Base-by-base conservation (phyloP, 2,329 filamentous ascomycete species). In the Calonectria henricotiae region DNA sequence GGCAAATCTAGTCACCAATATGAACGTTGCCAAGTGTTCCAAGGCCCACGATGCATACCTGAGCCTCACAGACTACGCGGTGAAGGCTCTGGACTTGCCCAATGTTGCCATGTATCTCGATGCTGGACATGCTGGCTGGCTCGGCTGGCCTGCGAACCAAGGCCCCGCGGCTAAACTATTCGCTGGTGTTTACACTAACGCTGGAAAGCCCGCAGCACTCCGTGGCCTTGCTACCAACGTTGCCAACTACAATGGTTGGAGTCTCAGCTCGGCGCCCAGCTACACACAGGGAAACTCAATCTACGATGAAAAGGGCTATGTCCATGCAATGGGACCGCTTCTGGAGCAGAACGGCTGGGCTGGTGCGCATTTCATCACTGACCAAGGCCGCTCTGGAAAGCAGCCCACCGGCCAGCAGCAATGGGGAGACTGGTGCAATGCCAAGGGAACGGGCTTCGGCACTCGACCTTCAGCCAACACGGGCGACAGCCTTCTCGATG, bases 361-460 rank as follows among this genome's bases (percentile, higher is more conserved):
- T 3, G 77, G 81, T 44, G 84, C 83, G 11, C 81, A 85, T 75
- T 87, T 88, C 80, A 85, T 89, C 75, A 81, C 84, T 11, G 86
- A 87, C 73, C 84, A 85, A 51, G 84, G 86, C 70, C 90, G 91
- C 58, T 83, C 79, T n/a, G 83, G 83, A 44, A 87, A 87, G 76
- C 90, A 92, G 74, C 90, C 88, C 65, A 91, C 89, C 23, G 89
- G 89, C 64, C 90, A 92, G 80, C 54, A 83, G 67, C 80, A 85
- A 65, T 91, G 90, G 89, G 90, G 90, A 47, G 86, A 92, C 78
- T 93, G 91, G 91, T 93, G 91, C 84, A 93, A 92, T 75, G 85
- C 89, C 70, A 86, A 83, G 37, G 88, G 87, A 37, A 89, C 90
- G 62, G 91, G 91, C 8, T 92, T 92, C 71, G 91, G 91, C 70